Evolutionary conservation across 345 rosid genomes (phyloP).

Genomic region (Nasturtium officinale): DNA sequence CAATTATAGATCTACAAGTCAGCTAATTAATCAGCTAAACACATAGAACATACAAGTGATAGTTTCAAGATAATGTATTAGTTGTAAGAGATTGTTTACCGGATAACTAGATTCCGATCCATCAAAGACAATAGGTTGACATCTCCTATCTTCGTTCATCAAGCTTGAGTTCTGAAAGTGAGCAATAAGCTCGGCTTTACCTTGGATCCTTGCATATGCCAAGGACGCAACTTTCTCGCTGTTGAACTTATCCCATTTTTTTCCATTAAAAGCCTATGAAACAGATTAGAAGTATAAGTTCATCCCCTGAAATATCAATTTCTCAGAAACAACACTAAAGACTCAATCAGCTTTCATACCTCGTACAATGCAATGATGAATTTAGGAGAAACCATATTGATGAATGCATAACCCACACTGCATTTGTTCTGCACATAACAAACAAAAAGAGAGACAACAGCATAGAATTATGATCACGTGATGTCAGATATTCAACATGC

Average conservation of each 20-base stretch:
- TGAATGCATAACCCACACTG: conserved; percentile 84
- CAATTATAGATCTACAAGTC: conserved; percentile 9
- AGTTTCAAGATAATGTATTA: not conserved
- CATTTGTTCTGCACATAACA: conserved; percentile 68
- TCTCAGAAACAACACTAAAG: conserved; percentile 5
- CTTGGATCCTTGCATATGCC: conserved; percentile 85
- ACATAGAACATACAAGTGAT: conserved; percentile 4
- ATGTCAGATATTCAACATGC: conserved; percentile 13
- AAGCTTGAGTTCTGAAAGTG: conserved; percentile 84
- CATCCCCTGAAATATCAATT: not conserved
- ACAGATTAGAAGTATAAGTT: conserved; percentile 8
- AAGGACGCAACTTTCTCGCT: conserved; percentile 83
- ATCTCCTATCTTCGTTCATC: conserved; percentile 77
- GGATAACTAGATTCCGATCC: conserved; percentile 41
- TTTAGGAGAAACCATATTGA: conserved; percentile 75
- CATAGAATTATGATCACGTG: conserved; percentile 13
- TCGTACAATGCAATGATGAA: conserved; percentile 67
- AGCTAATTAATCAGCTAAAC: not conserved
- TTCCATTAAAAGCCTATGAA: conserved; percentile 68
- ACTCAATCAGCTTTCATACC: conserved; percentile 46
- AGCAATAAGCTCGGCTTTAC: conserved; percentile 64
- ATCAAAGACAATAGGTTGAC: conserved; percentile 74
- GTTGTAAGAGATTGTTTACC: conserved; percentile 22
- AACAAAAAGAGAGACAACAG: not conserved
- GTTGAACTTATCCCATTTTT: conserved; percentile 85